Base-by-base conservation (phyloP, 2,329 filamentous ascomycete genomes). In the Tolypocladium cylindrosporum region DNA sequence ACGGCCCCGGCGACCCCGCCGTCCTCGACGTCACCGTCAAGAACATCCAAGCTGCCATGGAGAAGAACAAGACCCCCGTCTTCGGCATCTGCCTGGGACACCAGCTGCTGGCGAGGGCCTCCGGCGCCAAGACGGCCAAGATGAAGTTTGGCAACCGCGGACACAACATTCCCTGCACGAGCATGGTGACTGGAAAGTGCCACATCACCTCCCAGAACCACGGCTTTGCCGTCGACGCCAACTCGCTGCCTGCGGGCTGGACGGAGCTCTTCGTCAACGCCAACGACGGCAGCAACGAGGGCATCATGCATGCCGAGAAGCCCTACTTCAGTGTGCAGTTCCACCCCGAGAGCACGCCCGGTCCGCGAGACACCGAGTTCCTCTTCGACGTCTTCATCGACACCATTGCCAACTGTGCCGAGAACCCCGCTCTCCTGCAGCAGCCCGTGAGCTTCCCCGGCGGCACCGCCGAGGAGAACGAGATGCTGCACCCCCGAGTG, bases 301-400 rank as follows among this genome's bases (percentile, higher is more conserved):
- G 94, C 75, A 97, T 99, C 69, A 88, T 92, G 74, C 91, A 97
- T 72, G 77, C 83, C 54, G 83, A 79, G 72, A 89, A 87, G 68
- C 94, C 94, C 55, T 95, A 93, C 77, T 99, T 99, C 81, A 97
- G 91, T 79, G 94, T 97, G n/a, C 94, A 99, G 72, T 99, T 99
- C 77, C 94, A 99, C 70, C 94, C 94, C 0, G 94, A 99, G 75
- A 96, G 92, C 78, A 95, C 91, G 1, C 94, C 94, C 3, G 94
- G 94, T 59, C 94, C 94, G 55, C 85, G 91, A 41, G 94, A 99
- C 71, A 99, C 94, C 36, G 94, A 99, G 72, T 97, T 90, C 70
- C 81, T 99, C 34, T 99, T 99, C 64, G 92, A 99, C 73, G 91
- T 97, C 62, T 99, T 99, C 78, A 89, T 99, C 70, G 78, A 88